A percentile compares a stretch with the other conserved stretches of the same genome.
Conservation (phyloP, 768 basidiomycete species). For the Boletus vermiculosoides region DNA sequence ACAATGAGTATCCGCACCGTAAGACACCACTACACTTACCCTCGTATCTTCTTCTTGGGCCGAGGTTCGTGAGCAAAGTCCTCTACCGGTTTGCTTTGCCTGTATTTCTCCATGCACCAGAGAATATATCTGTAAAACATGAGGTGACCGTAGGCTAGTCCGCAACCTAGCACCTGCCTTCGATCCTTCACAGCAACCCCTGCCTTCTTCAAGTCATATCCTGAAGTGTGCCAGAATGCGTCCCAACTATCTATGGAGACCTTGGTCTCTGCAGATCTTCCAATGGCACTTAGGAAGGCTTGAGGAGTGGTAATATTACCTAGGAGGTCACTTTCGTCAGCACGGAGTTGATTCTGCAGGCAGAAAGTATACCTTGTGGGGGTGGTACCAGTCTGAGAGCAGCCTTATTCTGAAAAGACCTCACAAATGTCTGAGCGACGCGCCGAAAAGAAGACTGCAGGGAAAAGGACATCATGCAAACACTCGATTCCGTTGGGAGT, state of each 20-base stretch:
- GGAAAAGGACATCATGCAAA: conserved; percentile 22
- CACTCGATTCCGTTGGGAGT: background rate
- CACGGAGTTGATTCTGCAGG: background rate
- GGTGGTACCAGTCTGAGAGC: conserved; percentile 20
- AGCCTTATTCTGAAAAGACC: conserved; percentile 34
- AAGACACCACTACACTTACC: conserved; percentile 46
- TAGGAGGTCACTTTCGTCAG: conserved; percentile 25
- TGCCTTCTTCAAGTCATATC: conserved; percentile 58
- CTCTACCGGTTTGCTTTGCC: conserved; percentile 50
- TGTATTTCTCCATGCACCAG: conserved; percentile 83
- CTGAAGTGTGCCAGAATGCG: conserved; percentile 62
- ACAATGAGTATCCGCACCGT: background rate
- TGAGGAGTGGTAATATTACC: conserved; percentile 53
- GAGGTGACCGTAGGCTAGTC: conserved; percentile 1
- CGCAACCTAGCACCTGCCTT: conserved; percentile 46
- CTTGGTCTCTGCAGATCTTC: conserved; percentile 65
- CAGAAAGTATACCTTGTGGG: conserved; percentile 21
- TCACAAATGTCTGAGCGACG: conserved; percentile 19
- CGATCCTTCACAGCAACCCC: conserved; percentile 69
- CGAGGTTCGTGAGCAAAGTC: conserved; percentile 63
- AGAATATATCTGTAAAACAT: conserved; percentile 62
- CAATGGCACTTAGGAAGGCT: conserved; percentile 73
- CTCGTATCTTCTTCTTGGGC: conserved; percentile 78
- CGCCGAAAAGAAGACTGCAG: conserved; percentile 21
- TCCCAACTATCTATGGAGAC: conserved; percentile 66